phyloP scores from a whole-genome alignment of 148 eudicot genomes.

The Rhododendron williamsianum region DNA sequence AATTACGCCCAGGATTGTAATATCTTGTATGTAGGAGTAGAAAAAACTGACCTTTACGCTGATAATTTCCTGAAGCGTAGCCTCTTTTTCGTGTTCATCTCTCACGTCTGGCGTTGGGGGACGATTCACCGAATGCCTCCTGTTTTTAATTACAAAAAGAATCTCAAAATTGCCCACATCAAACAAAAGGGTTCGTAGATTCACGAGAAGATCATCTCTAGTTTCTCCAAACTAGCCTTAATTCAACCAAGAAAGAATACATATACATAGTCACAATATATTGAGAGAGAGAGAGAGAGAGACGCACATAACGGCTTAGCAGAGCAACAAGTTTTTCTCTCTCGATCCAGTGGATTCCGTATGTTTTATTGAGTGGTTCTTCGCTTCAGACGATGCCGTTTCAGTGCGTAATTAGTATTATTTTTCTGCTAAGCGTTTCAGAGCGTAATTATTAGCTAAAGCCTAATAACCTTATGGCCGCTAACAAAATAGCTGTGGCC shows the following conservation, averaged over 20 bases:
- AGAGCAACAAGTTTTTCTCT: not conserved
- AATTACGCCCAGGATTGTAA: not conserved
- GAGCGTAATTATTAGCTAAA: too few relatives aligned
- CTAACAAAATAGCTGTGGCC: too few relatives aligned
- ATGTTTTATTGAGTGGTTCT: not conserved
- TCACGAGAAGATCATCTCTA: not conserved
- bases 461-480: too few relatives aligned
- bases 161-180: not conserved
- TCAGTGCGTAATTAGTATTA: not conserved
- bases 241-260: not conserved
- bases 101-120: slow-evolving; percentile 76
- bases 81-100: slow-evolving; percentile 53
- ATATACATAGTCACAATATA: too few relatives aligned
- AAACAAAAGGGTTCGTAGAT: not conserved
- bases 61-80: slow-evolving; percentile 53
- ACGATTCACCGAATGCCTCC: slow-evolving; percentile 81
- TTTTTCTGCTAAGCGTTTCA: too few relatives aligned
- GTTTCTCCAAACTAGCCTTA: not conserved
- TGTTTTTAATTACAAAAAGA: slow-evolving; percentile 10
- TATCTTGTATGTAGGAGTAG: not conserved
- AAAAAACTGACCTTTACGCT: slow-evolving; percentile 48
- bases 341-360: not conserved
- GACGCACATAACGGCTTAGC: not conserved
- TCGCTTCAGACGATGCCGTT: not conserved
- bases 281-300: not conserved